These are phyloP conservation scores for Cytospora piceicola DNA, from an alignment of 2,329 filamentous ascomycete species.

Conservation along the genomic window DNA sequence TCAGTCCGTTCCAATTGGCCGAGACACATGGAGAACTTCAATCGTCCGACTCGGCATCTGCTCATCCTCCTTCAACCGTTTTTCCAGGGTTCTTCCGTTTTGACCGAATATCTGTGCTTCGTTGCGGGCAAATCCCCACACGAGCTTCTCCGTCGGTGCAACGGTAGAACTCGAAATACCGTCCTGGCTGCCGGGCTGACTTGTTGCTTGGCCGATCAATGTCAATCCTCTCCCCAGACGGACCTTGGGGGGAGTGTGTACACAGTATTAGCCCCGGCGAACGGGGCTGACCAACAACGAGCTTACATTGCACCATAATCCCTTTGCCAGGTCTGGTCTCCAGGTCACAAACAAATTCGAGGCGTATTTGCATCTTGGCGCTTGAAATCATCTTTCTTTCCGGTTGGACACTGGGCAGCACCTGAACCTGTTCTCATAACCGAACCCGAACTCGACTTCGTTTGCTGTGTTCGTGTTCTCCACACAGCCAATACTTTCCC, in stretches of 20 bases:
- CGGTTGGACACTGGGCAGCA: not conserved
- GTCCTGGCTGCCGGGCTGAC: not conserved
- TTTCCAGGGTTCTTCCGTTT: constrained; percentile 11
- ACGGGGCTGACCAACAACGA: not conserved
- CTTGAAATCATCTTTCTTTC: not conserved
- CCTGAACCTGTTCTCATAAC: not conserved
- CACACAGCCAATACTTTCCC: not conserved
- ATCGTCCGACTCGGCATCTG: constrained; percentile 22
- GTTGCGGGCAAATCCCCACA: constrained; percentile 12
- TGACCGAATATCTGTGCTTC: not conserved
- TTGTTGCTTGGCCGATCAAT: not conserved
- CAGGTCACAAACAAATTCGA: not conserved
- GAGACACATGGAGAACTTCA: not conserved
- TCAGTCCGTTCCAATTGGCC: constrained; percentile 25
- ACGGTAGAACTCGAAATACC: constrained; percentile 16
- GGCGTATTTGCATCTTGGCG: not conserved
- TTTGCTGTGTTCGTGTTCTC: constrained; percentile 10
- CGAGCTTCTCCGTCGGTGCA: constrained; percentile 20
- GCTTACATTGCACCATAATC: not conserved
- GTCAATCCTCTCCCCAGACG: not conserved
- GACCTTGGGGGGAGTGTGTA: too few relatives aligned
- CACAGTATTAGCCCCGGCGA: not conserved
- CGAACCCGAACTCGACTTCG: not conserved
- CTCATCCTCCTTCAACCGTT: constrained; percentile 3
- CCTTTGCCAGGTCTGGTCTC: not conserved